Evolutionary conservation across 179 eudicot genomes (phyloP), one percentile per base, ranked within the genome.

Genomic region (Beta corolliflora): DNA sequence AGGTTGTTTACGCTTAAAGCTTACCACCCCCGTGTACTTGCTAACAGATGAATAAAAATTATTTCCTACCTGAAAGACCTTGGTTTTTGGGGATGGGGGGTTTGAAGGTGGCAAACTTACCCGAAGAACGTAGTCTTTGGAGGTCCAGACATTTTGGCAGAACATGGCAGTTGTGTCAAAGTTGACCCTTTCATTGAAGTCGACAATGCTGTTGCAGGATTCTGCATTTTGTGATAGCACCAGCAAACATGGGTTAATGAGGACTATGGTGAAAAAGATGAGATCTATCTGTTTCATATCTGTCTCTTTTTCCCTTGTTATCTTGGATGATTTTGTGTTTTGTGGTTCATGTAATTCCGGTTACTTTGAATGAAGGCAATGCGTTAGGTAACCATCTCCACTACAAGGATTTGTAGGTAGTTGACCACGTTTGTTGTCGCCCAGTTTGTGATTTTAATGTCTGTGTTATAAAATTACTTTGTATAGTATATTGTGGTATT

Each of bases 61-160:
- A 55, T 19, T 25, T 14, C 21, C 14, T 46, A 71, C 56, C 31
- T 7, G 9, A 71, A 48, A 66, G 19, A n/a, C 55, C 12, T 9
- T 4, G 60, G 19, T 3, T 36, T 4, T 10, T 4, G 60, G 25
- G 19, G 36, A 53, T 7, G 4, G 15, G 66, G 60, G 63, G 12
- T 44, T 55, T 41, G 50, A 9, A 55, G 15, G 16, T 36, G 56
- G 9, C 15, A 71, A 68, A 84, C 88, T 86, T 90, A 94, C 98
- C 78, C 97, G 85, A 81, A 94, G 98, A 84, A 87, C 83, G 86
- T 67, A 90, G 54, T 77, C 77, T 71, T 90, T 81, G 45, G 72
- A n/a, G 13, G 55, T 0, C 97, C 98, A 94, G 52, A 91, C 96
- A 10, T 80, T 9, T 77, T 84, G 75, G 88, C 98, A 94, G 21